Evolutionary conservation across 2,329 filamentous ascomycete species (phyloP).

Genomic region (Colletotrichum theobromicola): DNA sequence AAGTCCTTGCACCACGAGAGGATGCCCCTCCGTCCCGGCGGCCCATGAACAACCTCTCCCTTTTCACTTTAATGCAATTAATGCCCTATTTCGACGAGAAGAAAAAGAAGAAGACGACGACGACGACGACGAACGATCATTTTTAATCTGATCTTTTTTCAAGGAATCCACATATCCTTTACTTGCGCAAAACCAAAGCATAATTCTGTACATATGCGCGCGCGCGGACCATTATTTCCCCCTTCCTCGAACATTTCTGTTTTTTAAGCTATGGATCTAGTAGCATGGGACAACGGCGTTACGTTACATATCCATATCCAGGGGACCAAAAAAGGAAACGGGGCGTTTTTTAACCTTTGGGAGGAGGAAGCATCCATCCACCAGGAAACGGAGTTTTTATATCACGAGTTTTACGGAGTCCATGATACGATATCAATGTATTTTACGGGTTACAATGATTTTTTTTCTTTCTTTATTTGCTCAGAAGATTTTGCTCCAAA

Average conservation of each 20-base stretch:
- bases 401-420: background rate
- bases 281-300: background rate
- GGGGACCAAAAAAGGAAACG: background rate
- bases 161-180: background rate
- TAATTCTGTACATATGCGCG: background rate
- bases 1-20: conserved; percentile 7
- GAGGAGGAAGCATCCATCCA: background rate
- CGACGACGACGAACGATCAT: background rate
- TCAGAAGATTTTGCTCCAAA: background rate
- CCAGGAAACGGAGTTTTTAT: background rate
- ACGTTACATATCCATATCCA: no score
- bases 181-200: background rate
- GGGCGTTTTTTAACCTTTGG: no score
- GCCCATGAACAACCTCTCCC: background rate
- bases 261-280: background rate
- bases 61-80: background rate
- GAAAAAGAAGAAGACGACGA: background rate
- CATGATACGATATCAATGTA: background rate
- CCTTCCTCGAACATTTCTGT: no score
- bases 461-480: no score
- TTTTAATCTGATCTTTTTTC: background rate
- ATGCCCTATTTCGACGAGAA: background rate
- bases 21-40: background rate
- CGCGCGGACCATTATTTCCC: background rate
- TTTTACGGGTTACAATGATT: background rate